These are phyloP conservation scores for Candida insectalens DNA, from an alignment of 805 yeast species.

Conservation along the genomic window DNA sequence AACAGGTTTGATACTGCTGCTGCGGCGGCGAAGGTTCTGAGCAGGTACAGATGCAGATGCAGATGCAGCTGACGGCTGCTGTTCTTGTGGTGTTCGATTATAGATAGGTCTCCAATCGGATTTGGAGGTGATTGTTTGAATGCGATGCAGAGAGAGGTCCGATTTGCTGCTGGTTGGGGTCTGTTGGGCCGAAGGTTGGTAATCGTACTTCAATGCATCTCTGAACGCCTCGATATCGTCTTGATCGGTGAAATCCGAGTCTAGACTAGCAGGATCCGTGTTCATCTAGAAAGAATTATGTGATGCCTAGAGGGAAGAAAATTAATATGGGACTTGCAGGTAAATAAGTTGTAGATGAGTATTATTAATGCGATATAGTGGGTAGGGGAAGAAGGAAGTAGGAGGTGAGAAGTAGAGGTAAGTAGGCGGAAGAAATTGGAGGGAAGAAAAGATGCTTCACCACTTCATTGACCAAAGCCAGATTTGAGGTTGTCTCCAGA, in stretches of 20 bases:
- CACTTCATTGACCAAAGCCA: too few species aligned
- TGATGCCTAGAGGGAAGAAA: too few species aligned
- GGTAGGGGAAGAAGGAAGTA: too few species aligned
- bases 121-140: slow-evolving; percentile 26
- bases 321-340: too few species aligned
- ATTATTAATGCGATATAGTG: too few species aligned
- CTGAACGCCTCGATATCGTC: slow-evolving; percentile 26
- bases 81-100: slow-evolving; percentile 12
- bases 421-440: too few species aligned
- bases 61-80: background rate
- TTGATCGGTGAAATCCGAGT: slow-evolving; percentile 16
- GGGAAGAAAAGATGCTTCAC: too few species aligned
- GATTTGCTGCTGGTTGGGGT: background rate
- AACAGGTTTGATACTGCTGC: background rate
- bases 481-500: background rate
- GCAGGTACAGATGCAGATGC: background rate
- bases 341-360: too few species aligned
- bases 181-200: slow-evolving; percentile 5
- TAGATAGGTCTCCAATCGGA: slow-evolving; percentile 40
- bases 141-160: background rate
- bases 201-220: slow-evolving; percentile 27
- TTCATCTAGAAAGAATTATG: too few species aligned
- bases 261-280: slow-evolving; percentile 12
- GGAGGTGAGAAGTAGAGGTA: too few species aligned
- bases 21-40: background rate